Evolutionary conservation across 495 filamentous ascomycete species (phyloP).

Genomic region (Podospora tetraspora): DNA sequence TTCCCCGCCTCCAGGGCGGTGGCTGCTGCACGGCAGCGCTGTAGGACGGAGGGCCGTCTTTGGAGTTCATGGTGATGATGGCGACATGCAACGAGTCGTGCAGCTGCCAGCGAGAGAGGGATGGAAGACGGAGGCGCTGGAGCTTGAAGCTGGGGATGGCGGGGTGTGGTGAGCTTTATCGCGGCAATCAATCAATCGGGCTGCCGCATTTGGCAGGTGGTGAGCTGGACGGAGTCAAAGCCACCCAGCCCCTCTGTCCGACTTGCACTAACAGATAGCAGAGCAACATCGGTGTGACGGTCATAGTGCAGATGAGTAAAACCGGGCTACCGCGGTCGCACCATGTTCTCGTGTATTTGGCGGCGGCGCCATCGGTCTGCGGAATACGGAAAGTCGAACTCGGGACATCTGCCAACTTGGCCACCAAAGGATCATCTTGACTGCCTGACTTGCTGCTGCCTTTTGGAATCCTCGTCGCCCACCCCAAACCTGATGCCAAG

Average conservation of each 20-base stretch:
- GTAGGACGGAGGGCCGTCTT: constrained; percentile 23
- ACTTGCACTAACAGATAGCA: background rate
- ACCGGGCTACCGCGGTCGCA: too few relatives aligned
- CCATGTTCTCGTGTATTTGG: too few relatives aligned
- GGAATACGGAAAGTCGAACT: background rate
- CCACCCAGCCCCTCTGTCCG: too few relatives aligned
- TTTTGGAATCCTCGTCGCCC: too few relatives aligned
- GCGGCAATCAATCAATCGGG: background rate
- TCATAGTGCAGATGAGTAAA: background rate
- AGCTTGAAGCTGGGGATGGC: background rate
- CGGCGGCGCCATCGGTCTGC: background rate
- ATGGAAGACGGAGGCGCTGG: background rate
- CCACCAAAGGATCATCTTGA: too few relatives aligned
- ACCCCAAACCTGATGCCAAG: too few relatives aligned
- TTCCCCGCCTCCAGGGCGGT: constrained; percentile 21
- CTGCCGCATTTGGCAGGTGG: background rate
- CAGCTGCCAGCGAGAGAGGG: background rate
- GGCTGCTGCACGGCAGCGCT: constrained; percentile 10
- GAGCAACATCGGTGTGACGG: background rate
- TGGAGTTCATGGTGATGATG: constrained; percentile 21
- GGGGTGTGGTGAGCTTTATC: background rate
- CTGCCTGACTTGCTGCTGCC: too few relatives aligned
- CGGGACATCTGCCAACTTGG: background rate
- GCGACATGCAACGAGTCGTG: background rate
- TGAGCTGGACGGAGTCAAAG: background rate